Evolutionary conservation across 108 stramenopile genomes (phyloP), one percentile per base, ranked within the genome.

Genomic region (Aurantiochytrium sp.): DNA sequence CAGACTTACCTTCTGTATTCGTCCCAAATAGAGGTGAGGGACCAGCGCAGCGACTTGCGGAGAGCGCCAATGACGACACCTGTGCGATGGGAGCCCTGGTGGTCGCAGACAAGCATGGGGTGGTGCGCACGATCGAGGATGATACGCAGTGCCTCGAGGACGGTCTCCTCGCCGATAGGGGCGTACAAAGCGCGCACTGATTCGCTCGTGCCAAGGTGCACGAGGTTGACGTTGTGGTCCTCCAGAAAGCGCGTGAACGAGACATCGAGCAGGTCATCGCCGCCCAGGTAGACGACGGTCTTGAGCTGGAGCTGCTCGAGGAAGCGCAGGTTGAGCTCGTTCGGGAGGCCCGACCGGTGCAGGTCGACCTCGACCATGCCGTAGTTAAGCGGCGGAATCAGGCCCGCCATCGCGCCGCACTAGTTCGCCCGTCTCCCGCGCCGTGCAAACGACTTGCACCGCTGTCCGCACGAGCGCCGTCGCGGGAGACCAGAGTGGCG

Each of bases 301-400:
- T 48, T 41, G 27, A 81, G 45, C 45, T 30, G n/a, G 24, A 81
- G 73, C 45, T 48, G 39, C 39, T 81, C 73, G 17, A 81, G 17
- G 30, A 48, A 81, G n/a, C 73, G 21, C 42, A 81, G 3, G 24
- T 81, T 81, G 2, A 81, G 73, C 73, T 81, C 73, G 45, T 81
- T 81, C 36, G 73, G 73, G 19, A 48, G 45, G 45, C 73, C 73
- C 3, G 73, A 81, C 17, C 73, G 39, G 24, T 81, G 73, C 42
- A 81, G 39, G 73, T 81, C 73, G n/a, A 48, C 73, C 45, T 81
- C 73, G n/a, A 81, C 73, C 73, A 81, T 81, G 27, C 73, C 73
- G 24, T 81, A 81, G 45, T 81, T 81, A 0, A 81, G 30, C 42
- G 73, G 73, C 12, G 73, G 73, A 81, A 81, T 81, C 10, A 81